Percentiles rank a stretch among this genome's conserved stretches.
Conservation (phyloP, 2,329 filamentous ascomycete species). For the Paecilomyces fulvus region DNA sequence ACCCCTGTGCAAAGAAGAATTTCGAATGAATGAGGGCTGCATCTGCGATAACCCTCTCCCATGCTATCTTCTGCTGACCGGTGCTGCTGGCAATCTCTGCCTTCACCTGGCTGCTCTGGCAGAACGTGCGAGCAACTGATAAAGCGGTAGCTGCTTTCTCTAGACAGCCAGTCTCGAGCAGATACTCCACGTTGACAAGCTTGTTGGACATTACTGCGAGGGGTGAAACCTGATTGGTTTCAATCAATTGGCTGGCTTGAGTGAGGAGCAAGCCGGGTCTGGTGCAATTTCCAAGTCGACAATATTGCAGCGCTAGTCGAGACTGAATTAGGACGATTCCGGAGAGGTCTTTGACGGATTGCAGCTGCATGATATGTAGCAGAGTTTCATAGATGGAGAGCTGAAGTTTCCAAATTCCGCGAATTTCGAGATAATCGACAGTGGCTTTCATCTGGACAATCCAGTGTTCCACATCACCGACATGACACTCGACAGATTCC, state of each 20-base stretch:
- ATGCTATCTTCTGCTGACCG: constrained; percentile 32
- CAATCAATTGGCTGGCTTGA: constrained; percentile 46
- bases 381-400: constrained; percentile 44
- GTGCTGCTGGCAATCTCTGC: constrained; percentile 24
- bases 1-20: constrained; percentile 51
- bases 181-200: constrained; percentile 66
- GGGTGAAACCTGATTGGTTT: constrained; percentile 31
- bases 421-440: constrained; percentile 50
- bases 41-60: constrained; percentile 49
- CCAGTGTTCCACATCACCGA: constrained; percentile 46
- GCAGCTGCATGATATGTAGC: constrained; percentile 40
- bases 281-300: constrained; percentile 52
- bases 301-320: constrained; percentile 47
- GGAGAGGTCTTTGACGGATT: constrained; percentile 25
- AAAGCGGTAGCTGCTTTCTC: constrained; percentile 46
- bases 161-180: constrained; percentile 57
- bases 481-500: constrained; percentile 30
- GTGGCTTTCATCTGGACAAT: constrained; percentile 45
- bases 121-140: constrained; percentile 18
- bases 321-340: constrained; percentile 36
- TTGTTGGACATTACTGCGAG: constrained; percentile 51
- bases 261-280: constrained; percentile 51
- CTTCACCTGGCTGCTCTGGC: constrained; percentile 23
- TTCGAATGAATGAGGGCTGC: constrained; percentile 58
- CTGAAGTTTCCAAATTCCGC: constrained; percentile 45